Conservation (phyloP, 306 rosid genomes). For the Rosa rugosa region DNA sequence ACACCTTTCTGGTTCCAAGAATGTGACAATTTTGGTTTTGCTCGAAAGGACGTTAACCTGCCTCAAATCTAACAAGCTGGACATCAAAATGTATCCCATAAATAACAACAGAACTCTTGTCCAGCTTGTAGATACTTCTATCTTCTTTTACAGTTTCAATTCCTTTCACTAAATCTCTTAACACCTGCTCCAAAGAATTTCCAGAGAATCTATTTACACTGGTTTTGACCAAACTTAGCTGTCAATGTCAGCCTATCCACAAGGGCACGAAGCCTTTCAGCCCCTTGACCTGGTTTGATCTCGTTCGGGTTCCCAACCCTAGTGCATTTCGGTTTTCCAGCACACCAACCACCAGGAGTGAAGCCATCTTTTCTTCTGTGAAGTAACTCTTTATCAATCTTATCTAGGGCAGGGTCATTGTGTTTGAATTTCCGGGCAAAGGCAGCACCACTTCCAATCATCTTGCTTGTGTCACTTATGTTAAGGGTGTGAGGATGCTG, state of each 20-base stretch:
- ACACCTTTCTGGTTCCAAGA: slow-evolving; percentile 25
- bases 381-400: slow-evolving; percentile 59
- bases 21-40: slow-evolving; percentile 24
- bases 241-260: slow-evolving; percentile 30
- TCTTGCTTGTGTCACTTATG: slow-evolving; percentile 62
- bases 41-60: slow-evolving; percentile 1
- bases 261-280: slow-evolving; percentile 59
- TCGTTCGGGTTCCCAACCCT: slow-evolving; percentile 63
- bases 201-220: slow-evolving; percentile 59
- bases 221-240: slow-evolving; percentile 53
- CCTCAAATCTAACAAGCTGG: slow-evolving; percentile 10
- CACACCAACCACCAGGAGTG: slow-evolving; percentile 91
- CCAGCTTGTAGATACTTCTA: slow-evolving; percentile 20
- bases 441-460: slow-evolving; percentile 76
- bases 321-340: slow-evolving; percentile 69
- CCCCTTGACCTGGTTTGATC: slow-evolving; percentile 72
- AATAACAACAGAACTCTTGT: slow-evolving; percentile 13
- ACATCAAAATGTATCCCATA: neutral
- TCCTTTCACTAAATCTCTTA: slow-evolving; percentile 3
- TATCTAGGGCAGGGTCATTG: slow-evolving; percentile 60
- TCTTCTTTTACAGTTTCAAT: neutral
- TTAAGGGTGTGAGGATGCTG: slow-evolving; percentile 88
- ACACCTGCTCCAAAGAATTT: slow-evolving; percentile 24
- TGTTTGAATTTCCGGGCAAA: slow-evolving; percentile 71
- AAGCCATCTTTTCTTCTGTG: slow-evolving; percentile 45